A percentile compares a stretch with the other conserved stretches of the same genome.
These are phyloP conservation scores for Pyronema omphalodes DNA, from an alignment of 495 filamentous ascomycete species.

Conservation along the genomic window DNA sequence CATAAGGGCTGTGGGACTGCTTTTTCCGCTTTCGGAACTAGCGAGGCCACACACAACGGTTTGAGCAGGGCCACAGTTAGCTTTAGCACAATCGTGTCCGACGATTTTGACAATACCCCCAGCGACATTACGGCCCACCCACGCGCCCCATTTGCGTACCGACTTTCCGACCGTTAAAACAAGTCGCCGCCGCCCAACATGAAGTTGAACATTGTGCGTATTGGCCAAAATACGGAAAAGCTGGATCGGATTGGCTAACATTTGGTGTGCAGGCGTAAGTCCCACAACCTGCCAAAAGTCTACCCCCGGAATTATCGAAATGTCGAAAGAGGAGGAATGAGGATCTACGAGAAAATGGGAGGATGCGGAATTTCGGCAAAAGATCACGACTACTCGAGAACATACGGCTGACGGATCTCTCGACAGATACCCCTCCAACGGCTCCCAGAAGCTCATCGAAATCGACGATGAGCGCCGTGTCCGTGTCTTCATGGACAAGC, in stretches of 20 bases:
- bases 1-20: not conserved
- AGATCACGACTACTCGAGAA: not conserved
- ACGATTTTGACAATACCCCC: not conserved
- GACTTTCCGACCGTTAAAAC: conserved; percentile 17
- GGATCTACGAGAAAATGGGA: not conserved
- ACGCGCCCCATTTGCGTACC: conserved; percentile 9
- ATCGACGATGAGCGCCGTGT: conserved; percentile 94
- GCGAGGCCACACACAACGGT: not conserved
- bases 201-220: conserved; percentile 7
- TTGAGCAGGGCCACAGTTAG: not conserved
- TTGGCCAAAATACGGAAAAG: not conserved
- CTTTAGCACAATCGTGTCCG: not conserved
- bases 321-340: not conserved
- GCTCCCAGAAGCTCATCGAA: conserved; percentile 96
- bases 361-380: not conserved
- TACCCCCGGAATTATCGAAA: conserved; percentile 1
- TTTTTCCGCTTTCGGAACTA: not conserved
- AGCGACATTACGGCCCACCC: not conserved
- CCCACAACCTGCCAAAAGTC: not conserved
- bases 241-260: conserved; percentile 9
- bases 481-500: conserved; percentile 70
- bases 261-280: conserved; percentile 21
- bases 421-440: conserved; percentile 61
- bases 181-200: conserved; percentile 14
- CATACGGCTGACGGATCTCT: conserved; percentile 1